Base-by-base conservation (phyloP, 208 protist species). In the Acanthamoeba castellanii region DNA sequence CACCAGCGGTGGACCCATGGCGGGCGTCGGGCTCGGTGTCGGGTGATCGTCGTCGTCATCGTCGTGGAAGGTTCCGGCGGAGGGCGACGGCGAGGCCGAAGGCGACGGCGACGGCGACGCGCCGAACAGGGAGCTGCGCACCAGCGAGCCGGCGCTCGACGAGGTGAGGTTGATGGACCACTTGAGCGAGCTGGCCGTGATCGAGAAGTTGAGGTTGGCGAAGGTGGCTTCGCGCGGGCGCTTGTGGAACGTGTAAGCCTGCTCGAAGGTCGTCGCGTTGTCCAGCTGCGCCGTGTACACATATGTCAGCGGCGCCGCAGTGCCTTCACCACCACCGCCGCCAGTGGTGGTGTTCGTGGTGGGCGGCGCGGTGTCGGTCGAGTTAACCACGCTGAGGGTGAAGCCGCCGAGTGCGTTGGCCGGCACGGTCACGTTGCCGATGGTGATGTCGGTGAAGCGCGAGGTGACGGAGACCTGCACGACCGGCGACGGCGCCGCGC, bases 81-180 rank as follows among this genome's bases (percentile, higher is more conserved):
- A 82, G 7, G 74, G 74, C 45, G 42, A 52, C 3, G 74, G 42
- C 18, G 74, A 42, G 1, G 70, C n/a, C 0, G 70, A 81, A 25
- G 30, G 66, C 66, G 66, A 42, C 0, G 6, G 13, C 27, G 14
- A 61, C 11, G 61, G 16, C 25, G 59, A 5, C 27, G 30, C n/a
- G 11, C 25, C 61, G 25, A 68, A 30, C 25, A 68, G 27, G 61
- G 8, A 14, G 14, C 61, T 9, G 25, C 9, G 14, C 20, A 9
- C 16, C 2, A 68, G 25, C 25, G 25, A 14, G 20, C 20, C 61
- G 8, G 66, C n/a, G 66, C 59, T 66, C 25, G 59, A 66, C 59
- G 66, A 30, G 66, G 66, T 72, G n/a, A 72, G 66, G 66, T 72
- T 72, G 66, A 72, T 72, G n/a, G 66, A 72, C 66, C 66, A 72